Evolutionary conservation across 768 basidiomycete species (phyloP).

Genomic region (Cantharellus anzutake): DNA sequence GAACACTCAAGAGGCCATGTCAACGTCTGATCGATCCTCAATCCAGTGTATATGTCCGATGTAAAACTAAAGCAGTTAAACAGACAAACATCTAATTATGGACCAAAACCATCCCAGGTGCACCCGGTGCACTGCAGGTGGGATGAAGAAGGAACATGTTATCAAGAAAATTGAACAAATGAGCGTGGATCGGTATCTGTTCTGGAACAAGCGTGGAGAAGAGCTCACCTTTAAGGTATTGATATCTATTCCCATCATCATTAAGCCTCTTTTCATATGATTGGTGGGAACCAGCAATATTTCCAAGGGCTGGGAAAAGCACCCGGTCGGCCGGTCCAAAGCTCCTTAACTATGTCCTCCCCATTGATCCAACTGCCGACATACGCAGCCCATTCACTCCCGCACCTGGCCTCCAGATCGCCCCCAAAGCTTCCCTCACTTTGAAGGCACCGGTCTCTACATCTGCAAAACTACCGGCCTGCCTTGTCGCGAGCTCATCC

Average conservation of each 20-base stretch:
- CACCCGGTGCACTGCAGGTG: neutral
- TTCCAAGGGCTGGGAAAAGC: neutral
- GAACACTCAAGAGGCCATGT: too few relatives aligned
- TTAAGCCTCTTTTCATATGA: neutral
- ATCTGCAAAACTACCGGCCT: conserved; percentile 14
- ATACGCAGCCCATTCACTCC: conserved; percentile 15
- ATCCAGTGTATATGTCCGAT: too few relatives aligned
- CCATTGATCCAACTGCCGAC: conserved; percentile 12
- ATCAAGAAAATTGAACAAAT: neutral
- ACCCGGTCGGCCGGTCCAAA: conserved; percentile 14
- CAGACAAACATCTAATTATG: neutral
- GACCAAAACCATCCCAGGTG: neutral
- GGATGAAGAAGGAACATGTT: neutral
- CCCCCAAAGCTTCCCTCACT: conserved; percentile 16
- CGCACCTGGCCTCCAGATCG: conserved; percentile 21
- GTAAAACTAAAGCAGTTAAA: neutral
- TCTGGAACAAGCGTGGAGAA: neutral
- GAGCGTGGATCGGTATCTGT: neutral
- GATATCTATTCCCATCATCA: neutral
- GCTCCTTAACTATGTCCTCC: conserved; percentile 14
- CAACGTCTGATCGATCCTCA: too few relatives aligned
- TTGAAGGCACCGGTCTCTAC: conserved; percentile 24
- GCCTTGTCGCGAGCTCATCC: conserved; percentile 17
- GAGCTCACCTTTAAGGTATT: neutral
- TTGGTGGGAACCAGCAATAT: neutral